phyloP scores from a whole-genome alignment of 140 eudicot genomes.

The Anethum foeniculum region DNA sequence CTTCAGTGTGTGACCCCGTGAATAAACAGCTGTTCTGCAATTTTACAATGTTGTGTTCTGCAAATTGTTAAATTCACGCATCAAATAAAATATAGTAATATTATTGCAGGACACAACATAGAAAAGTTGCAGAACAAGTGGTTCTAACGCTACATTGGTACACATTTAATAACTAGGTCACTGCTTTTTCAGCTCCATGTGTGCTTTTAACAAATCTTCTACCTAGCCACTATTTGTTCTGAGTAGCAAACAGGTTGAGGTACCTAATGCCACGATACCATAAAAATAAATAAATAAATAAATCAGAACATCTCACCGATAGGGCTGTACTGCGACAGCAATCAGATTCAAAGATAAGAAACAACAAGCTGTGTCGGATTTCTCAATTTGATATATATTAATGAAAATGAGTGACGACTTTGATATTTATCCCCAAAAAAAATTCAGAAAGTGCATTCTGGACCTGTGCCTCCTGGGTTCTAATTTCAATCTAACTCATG shows the following conservation, averaged over 20 bases:
- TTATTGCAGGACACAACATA: neutral
- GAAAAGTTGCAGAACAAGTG: too few species aligned
- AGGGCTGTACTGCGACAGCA: neutral
- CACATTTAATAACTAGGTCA: too few species aligned
- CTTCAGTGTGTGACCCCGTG: too few species aligned
- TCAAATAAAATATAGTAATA: too few species aligned
- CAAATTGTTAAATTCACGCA: neutral
- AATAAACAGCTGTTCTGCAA: too few species aligned
- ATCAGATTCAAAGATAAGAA: neutral
- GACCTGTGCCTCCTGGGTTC: conserved; percentile 16
- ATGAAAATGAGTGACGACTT: too few species aligned
- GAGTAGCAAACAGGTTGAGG: neutral
- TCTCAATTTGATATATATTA: too few species aligned
- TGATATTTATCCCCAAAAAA: too few species aligned
- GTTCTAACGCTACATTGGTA: too few species aligned
- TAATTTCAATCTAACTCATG: neutral
- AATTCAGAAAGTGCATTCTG: neutral
- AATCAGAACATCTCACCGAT: too few species aligned
- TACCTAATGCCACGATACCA: too few species aligned
- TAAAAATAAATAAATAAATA: too few species aligned
- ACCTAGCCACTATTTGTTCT: neutral
- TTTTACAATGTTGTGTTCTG: neutral
- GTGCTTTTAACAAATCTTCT: neutral
- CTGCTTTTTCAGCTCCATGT: neutral
- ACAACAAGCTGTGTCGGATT: neutral